phyloP scores from a whole-genome alignment of 2,329 filamentous ascomycete species.

The Colletotrichum shisoi region DNA sequence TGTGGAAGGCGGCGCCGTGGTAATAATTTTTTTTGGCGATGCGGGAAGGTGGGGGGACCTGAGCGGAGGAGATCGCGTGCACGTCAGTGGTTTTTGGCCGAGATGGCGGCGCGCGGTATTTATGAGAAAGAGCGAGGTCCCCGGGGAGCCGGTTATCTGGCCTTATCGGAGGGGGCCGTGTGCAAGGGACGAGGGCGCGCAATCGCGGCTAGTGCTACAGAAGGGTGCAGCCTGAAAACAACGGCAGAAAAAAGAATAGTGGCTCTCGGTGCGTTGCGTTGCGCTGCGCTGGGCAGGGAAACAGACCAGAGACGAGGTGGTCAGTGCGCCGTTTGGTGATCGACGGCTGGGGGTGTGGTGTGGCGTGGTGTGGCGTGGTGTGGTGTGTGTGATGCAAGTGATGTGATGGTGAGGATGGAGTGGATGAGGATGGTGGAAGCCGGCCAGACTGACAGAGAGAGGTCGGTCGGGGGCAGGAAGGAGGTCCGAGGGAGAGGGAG shows the following conservation, averaged over 20 bases:
- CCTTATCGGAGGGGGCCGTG: conserved; percentile 48
- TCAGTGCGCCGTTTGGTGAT: conserved; percentile 34
- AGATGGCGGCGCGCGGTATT: conserved; percentile 58
- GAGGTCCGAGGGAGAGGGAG: conserved; percentile 27
- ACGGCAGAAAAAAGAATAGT: conserved; percentile 49
- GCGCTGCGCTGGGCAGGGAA: conserved; percentile 42
- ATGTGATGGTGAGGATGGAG: no score
- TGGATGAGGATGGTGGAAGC: not conserved
- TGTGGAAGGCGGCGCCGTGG: conserved; percentile 18
- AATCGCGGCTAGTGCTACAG: conserved; percentile 33
- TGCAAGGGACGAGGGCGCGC: conserved; percentile 39
- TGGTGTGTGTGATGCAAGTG: no score
- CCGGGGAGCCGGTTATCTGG: conserved; percentile 50
- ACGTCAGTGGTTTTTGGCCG: conserved; percentile 55
- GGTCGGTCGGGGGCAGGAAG: conserved; percentile 8
- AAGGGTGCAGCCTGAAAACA: conserved; percentile 36
- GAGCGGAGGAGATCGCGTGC: conserved; percentile 56
- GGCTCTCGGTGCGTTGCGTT: conserved; percentile 2
- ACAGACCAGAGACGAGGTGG: conserved; percentile 37
- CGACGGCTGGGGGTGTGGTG: conserved; percentile 32
- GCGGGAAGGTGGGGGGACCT: conserved; percentile 45
- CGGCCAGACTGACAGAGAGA: conserved; percentile 22
- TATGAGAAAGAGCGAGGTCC: conserved; percentile 52
- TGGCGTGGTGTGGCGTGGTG: not conserved
- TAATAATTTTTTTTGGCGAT: conserved; percentile 28